Evolutionary conservation across 805 yeast genomes (phyloP).

Genomic region (Saturnispora silvae): DNA sequence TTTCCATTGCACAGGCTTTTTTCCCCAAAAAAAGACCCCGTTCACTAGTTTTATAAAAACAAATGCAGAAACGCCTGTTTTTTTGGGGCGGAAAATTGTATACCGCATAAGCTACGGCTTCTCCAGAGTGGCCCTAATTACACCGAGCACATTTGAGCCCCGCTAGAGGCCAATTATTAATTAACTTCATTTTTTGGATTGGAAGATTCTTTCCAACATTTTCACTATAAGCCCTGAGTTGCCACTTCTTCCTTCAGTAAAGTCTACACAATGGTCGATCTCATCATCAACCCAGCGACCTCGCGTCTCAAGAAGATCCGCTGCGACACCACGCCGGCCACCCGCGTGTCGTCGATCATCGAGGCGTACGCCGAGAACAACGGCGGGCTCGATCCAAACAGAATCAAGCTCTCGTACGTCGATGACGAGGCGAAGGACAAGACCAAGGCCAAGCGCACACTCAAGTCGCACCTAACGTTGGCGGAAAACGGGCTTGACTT

Average conservation of each 20-base stretch:
- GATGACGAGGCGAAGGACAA: slow-evolving; percentile 21
- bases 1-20: no score
- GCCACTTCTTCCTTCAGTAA: no score
- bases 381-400: slow-evolving; percentile 29
- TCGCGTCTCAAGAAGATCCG: slow-evolving; percentile 41
- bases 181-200: not conserved
- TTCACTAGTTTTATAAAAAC: no score
- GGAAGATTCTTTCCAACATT: not conserved
- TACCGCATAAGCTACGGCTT: no score
- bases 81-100: no score
- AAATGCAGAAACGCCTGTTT: no score
- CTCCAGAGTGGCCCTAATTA: no score
- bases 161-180: no score
- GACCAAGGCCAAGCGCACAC: slow-evolving; percentile 31
- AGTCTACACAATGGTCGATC: slow-evolving; percentile 41
- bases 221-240: not conserved
- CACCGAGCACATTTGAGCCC: no score
- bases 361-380: slow-evolving; percentile 33
- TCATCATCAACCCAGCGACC: slow-evolving; percentile 52
- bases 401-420: slow-evolving; percentile 45
- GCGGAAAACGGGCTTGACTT: slow-evolving; percentile 34
- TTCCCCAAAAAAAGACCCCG: no score
- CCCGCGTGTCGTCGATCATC: slow-evolving; percentile 28
- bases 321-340: slow-evolving; percentile 28
- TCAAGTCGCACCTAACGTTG: slow-evolving; percentile 36